These are phyloP conservation scores for Botrytis sinoallii DNA, from an alignment of 2,329 filamentous ascomycete genomes.

Conservation along the genomic window DNA sequence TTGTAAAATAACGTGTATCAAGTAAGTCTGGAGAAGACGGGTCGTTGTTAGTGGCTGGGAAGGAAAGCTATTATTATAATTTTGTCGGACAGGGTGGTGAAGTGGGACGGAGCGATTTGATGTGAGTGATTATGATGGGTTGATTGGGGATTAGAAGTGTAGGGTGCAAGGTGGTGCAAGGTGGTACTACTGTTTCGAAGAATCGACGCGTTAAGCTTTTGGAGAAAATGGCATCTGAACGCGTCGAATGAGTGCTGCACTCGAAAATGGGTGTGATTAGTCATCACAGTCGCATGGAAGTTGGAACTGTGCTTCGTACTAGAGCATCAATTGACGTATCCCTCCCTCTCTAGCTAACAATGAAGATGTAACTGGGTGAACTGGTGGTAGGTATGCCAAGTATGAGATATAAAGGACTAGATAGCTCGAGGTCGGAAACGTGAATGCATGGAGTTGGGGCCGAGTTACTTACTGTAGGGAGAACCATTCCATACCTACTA, in stretches of 20 bases:
- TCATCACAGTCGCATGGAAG: not conserved
- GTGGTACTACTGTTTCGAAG: not conserved
- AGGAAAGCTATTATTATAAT: conserved; percentile 2
- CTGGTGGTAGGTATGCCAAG: not conserved
- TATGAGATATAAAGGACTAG: not conserved
- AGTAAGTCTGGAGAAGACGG: conserved; percentile 7
- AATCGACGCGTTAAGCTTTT: conserved; percentile 11
- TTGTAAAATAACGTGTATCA: conserved; percentile 3
- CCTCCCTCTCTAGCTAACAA: not conserved
- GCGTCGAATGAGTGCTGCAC: not conserved
- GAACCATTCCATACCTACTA: not conserved
- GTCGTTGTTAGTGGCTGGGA: conserved; percentile 7
- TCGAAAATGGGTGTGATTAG: not conserved
- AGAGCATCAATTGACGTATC: not conserved
- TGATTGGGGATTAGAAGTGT: not conserved
- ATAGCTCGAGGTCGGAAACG: not conserved
- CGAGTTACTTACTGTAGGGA: not conserved
- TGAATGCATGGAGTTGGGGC: not conserved
- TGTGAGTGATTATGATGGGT: not conserved
- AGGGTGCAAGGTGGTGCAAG: not conserved
- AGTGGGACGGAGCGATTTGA: conserved; percentile 8
- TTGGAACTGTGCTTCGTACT: not conserved
- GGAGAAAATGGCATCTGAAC: not conserved
- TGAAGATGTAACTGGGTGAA: not conserved
- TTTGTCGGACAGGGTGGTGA: conserved; percentile 12